Base-by-base conservation (phyloP, 2,329 filamentous ascomycete species). In the Ceratocystis diversiconidia region DNA sequence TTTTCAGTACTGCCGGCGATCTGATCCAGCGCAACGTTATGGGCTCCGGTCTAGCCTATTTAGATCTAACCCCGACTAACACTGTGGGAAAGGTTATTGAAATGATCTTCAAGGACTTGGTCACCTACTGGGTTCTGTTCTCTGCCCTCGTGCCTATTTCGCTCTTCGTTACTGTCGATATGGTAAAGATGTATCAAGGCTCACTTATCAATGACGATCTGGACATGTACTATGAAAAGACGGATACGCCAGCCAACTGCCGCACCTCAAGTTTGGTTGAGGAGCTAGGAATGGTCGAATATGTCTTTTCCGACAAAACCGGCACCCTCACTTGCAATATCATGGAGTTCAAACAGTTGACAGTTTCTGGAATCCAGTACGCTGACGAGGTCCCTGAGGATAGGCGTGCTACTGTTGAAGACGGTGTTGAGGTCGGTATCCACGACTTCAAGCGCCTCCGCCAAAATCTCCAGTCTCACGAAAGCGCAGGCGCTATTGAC, bases 151-250 rank as follows among this genome's bases (percentile, higher is more conserved):
- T 99, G 60, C 94, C 94, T 43, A 96, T 99, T 71, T 97, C 92
- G 36, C 86, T 99, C 2, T 99, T 99, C 74, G 94, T 99, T 69
- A 99, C 94, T 0, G 86, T 99, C 63, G 94, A 99, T 76, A 82
- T 99, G 70, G 92, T 99, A 78, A 99, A 99, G 76, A 96, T 97
- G 74, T 96, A 88, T 80, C 92, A 96, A 70, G 94, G 90, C n/a
- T 94, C 94, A 71, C 83, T 99, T 69, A 99, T 99, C 75, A 95
- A 96, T 73, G 92, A 92, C 66, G 95, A 99, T 73, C 81, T 99
- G 66, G 94, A 99, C 73, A 99, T 99, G 71, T 99, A 99, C 76
- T 90, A 99, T 74, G 89, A 96, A 71, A 89, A 90, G 73, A 96
- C 87, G 0, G 92, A 99, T 72, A 99, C 92, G 0, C 91, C 94